Evolutionary conservation across 257 asterid genomes (phyloP).

Genomic region (Solanum sparsipilum): DNA sequence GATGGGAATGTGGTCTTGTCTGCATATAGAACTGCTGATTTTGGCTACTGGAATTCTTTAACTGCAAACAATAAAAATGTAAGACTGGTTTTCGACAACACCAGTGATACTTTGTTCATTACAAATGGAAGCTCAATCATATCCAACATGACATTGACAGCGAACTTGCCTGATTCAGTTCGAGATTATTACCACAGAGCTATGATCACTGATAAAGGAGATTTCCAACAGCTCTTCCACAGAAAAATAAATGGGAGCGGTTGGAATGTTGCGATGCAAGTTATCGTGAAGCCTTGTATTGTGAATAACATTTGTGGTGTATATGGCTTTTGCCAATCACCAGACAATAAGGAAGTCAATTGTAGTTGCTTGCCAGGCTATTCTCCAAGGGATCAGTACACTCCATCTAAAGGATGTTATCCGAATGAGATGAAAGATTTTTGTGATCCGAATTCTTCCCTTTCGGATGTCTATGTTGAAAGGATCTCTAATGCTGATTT

Average conservation of each 20-base stretch:
- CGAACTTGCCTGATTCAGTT: not conserved
- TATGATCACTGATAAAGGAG: not conserved
- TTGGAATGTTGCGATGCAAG: not conserved
- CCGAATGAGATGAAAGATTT: not conserved
- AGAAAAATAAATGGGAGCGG: not conserved
- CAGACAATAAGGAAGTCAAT: not conserved
- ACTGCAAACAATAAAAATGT: not conserved
- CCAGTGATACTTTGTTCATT: not conserved
- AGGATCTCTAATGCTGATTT: not conserved
- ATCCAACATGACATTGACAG: not conserved
- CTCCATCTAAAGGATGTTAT: not conserved
- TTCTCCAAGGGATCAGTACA: not conserved
- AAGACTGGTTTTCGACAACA: not conserved
- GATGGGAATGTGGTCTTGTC: not conserved
- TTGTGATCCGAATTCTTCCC: not conserved
- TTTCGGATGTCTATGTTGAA: not conserved
- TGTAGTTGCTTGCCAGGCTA: constrained; percentile 1
- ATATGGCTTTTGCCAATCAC: not conserved
- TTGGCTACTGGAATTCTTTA: not conserved
- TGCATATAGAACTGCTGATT: not conserved
- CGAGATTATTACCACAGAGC: not conserved
- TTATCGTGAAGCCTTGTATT: not conserved
- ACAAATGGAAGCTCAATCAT: not conserved
- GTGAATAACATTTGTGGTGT: not conserved
- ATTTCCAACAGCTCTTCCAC: not conserved